phyloP scores from a whole-genome alignment of 2,329 filamentous ascomycete genomes.

The Ophiocordyceps robertsii region DNA sequence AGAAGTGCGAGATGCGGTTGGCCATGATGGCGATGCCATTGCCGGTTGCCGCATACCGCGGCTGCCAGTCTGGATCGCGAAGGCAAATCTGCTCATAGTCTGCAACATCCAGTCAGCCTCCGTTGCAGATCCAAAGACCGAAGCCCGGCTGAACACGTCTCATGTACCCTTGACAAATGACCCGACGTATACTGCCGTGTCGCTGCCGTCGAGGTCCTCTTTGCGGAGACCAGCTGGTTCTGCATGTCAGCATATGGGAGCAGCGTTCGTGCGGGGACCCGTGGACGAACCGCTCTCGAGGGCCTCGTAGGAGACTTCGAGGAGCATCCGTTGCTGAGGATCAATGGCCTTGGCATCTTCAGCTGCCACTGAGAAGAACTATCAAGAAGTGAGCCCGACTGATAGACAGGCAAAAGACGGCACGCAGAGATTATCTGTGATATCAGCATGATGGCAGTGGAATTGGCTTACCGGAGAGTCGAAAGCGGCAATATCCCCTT shows the following conservation, averaged over 20 bases:
- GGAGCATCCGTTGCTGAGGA: constrained; percentile 36
- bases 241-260: neutral
- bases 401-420: neutral
- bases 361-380: constrained; percentile 38
- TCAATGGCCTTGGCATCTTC: constrained; percentile 39
- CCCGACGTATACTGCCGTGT: constrained; percentile 35
- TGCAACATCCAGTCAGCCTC: constrained; percentile 6
- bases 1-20: constrained; percentile 42
- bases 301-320: constrained; percentile 37
- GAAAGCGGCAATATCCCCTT: constrained; percentile 30
- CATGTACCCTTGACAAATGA: constrained; percentile 33
- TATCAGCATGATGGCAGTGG: neutral
- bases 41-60: constrained; percentile 38
- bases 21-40: constrained; percentile 39
- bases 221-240: constrained; percentile 27
- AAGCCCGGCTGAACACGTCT: neutral
- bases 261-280: neutral
- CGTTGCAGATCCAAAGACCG: neutral
- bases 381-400: neutral
- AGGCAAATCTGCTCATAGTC: constrained; percentile 38
- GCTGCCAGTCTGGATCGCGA: constrained; percentile 33
- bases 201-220: constrained; percentile 27
- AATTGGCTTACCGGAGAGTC: constrained; percentile 29
- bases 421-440: neutral
- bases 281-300: constrained; percentile 29